A percentile compares a stretch with the other conserved stretches of the same genome.
These are phyloP conservation scores for Irpex rosettiformis DNA, from an alignment of 1,284 basidiomycete species.

Conservation along the genomic window DNA sequence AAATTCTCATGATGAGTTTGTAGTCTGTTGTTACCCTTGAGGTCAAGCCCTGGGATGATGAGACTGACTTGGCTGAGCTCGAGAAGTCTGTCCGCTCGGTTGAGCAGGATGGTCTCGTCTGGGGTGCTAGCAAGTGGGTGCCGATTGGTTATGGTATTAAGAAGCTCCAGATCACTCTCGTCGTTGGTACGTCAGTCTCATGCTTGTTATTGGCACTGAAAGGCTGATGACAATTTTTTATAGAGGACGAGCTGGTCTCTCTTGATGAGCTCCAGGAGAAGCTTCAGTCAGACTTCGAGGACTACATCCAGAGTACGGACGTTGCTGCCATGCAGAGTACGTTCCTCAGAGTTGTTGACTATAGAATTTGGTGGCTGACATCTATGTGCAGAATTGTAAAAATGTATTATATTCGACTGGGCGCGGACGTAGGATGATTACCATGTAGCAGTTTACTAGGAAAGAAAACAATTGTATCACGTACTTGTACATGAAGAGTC, in stretches of 20 bases:
- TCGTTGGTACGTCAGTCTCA: constrained; percentile 78
- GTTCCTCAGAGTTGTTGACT: not conserved
- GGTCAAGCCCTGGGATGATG: constrained; percentile 99
- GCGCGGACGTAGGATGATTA: not conserved
- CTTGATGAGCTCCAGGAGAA: constrained; percentile 93
- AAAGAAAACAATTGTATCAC: not conserved
- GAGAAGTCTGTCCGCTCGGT: constrained; percentile 86
- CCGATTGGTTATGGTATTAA: constrained; percentile 92
- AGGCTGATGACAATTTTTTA: constrained; percentile 6
- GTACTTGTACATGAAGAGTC: not conserved
- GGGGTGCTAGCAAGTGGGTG: constrained; percentile 91
- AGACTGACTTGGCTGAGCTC: constrained; percentile 92
- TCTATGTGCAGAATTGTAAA: constrained; percentile 16
- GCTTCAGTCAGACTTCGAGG: constrained; percentile 78
- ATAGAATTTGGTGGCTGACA: not conserved
- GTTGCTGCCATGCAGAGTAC: constrained; percentile 89
- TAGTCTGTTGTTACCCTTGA: constrained; percentile 95
- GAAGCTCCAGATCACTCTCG: constrained; percentile 93
- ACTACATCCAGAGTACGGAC: constrained; percentile 95
- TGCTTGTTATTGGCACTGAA: not conserved
- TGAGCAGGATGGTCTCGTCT: constrained; percentile 89
- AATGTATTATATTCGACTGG: constrained; percentile 1
- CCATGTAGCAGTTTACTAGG: constrained; percentile 1
- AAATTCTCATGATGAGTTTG: constrained; percentile 19
- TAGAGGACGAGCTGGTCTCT: constrained; percentile 94